Evolutionary conservation across 352 stramenopile genomes (phyloP).

Genomic region (Phytophthora pini): DNA sequence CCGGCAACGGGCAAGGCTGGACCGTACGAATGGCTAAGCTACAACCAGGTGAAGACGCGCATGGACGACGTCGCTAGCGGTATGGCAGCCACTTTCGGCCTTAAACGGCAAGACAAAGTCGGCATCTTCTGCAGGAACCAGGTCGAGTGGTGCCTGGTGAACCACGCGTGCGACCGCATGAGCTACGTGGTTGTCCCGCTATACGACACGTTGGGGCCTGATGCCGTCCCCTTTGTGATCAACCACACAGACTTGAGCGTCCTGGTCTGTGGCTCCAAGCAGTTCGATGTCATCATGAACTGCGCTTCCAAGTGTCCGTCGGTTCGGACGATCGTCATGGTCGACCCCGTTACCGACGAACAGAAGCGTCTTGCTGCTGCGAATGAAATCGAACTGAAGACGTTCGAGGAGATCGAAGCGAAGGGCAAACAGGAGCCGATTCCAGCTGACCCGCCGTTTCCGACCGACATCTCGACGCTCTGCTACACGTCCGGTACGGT

Average conservation of each 20-base stretch:
- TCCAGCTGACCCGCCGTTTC: conserved; percentile 39
- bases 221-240: conserved; percentile 56
- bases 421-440: conserved; percentile 30
- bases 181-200: conserved; percentile 56
- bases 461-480: conserved; percentile 90
- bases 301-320: conserved; percentile 39
- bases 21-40: conserved; percentile 50
- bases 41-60: conserved; percentile 39
- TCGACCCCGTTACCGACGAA: conserved; percentile 36
- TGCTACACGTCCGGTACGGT: conserved; percentile 95
- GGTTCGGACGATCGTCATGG: conserved; percentile 43
- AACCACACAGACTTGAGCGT: conserved; percentile 62
- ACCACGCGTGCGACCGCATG: conserved; percentile 55
- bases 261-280: conserved; percentile 49
- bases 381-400: conserved; percentile 41
- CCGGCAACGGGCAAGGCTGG: conserved; percentile 26
- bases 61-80: conserved; percentile 33
- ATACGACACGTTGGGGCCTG: conserved; percentile 62
- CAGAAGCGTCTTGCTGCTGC: conserved; percentile 31
- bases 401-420: conserved; percentile 37
- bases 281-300: conserved; percentile 50
- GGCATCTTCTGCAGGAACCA: conserved; percentile 61
- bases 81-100: conserved; percentile 13
- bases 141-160: conserved; percentile 50
- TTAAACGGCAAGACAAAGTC: conserved; percentile 46